These are phyloP conservation scores for Debaryomycetaceae sp. DNA, from an alignment of 1,139 yeast genomes.

Conservation along the genomic window DNA sequence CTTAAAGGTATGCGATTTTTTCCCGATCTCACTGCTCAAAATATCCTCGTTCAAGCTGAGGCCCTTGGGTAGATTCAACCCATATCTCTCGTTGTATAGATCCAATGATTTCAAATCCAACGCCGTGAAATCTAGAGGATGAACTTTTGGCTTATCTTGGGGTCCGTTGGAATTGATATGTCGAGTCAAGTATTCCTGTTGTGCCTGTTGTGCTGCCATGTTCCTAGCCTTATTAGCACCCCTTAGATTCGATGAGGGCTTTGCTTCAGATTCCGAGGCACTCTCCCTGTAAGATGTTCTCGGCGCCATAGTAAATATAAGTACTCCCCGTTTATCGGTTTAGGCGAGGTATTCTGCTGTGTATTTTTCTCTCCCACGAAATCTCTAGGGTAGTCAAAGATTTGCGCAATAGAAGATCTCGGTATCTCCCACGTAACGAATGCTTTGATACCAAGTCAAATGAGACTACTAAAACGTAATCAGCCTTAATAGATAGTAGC, in stretches of 20 bases:
- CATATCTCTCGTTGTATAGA: conserved; percentile 54
- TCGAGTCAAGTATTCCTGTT: conserved; percentile 54
- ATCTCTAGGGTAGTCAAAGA: no score
- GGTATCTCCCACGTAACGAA: no score
- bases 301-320: conserved; percentile 5
- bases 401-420: no score
- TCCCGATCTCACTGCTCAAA: conserved; percentile 61
- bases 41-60: conserved; percentile 59
- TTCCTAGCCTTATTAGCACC: conserved; percentile 52
- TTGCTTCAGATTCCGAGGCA: conserved; percentile 44
- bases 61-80: conserved; percentile 46
- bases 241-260: conserved; percentile 25
- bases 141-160: conserved; percentile 42
- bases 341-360: no score
- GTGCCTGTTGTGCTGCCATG: conserved; percentile 56
- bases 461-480: no score
- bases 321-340: no score
- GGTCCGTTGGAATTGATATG: conserved; percentile 68
- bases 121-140: conserved; percentile 59
- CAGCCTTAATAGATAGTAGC: no score
- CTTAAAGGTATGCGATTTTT: conserved; percentile 51
- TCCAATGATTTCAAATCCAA: conserved; percentile 54
- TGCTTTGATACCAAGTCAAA: no score
- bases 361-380: no score
- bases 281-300: conserved; percentile 26